Conservation (phyloP, 495 filamentous ascomycete species). For the Chaetomidium leptoderma region DNA sequence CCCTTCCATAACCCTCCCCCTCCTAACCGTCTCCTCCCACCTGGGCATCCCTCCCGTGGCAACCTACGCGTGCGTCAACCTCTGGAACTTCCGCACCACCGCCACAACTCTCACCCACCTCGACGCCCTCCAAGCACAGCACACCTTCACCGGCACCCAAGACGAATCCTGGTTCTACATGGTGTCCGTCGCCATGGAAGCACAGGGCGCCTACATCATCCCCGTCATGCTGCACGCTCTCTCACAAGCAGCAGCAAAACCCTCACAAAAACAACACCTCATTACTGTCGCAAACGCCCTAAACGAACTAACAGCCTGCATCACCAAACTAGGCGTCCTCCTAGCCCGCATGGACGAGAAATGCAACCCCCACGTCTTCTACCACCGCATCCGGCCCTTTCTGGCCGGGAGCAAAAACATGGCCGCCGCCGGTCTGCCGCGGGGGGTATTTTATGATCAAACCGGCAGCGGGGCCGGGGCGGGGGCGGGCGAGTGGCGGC, state of each 20-base stretch:
- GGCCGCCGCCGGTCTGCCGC: conserved; percentile 80
- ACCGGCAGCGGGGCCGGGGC: no score
- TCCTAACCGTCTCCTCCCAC: conserved; percentile 66
- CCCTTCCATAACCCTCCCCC: conserved; percentile 71
- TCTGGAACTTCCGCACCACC: conserved; percentile 79
- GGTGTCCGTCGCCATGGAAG: conserved; percentile 91
- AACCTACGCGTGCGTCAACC: conserved; percentile 78
- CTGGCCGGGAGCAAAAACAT: conserved; percentile 96
- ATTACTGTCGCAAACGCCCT: conserved; percentile 59
- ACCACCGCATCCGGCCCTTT: conserved; percentile 87
- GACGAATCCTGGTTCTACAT: conserved; percentile 98
- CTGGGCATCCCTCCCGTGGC: conserved; percentile 84
- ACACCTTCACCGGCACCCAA: conserved; percentile 84
- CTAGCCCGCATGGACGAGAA: conserved; percentile 82
- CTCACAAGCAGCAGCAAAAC: no score
- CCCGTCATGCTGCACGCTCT: conserved; percentile 71
- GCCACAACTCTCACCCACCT: conserved; percentile 52
- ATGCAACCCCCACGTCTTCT: conserved; percentile 89
- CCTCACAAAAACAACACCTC: neutral
- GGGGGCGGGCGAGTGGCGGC: conserved; percentile 60
- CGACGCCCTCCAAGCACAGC: conserved; percentile 68
- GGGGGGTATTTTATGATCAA: conserved; percentile 82
- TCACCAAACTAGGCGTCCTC: conserved; percentile 65
- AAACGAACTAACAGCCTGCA: conserved; percentile 57
- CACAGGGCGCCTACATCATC: conserved; percentile 74